Evolutionary conservation across 805 yeast species (phyloP).

Genomic region (Maudiozyma serrabonitensis): DNA sequence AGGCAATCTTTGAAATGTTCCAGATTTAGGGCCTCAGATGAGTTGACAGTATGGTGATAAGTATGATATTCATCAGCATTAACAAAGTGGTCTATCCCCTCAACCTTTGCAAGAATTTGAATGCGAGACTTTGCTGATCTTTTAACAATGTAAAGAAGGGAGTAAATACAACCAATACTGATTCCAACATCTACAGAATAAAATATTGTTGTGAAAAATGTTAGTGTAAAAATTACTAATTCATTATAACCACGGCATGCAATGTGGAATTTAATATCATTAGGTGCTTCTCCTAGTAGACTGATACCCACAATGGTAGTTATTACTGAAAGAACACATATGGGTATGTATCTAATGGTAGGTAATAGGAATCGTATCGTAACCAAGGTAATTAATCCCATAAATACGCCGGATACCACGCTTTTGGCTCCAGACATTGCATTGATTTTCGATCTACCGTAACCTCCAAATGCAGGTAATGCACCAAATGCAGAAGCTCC

Average conservation of each 20-base stretch:
- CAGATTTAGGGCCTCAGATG: constrained; percentile 12
- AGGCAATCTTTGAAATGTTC: constrained; percentile 60
- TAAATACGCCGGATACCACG: constrained; percentile 70
- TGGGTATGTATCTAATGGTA: constrained; percentile 63
- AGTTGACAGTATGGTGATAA: constrained; percentile 15
- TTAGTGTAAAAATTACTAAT: constrained; percentile 54
- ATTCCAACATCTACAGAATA: constrained; percentile 86
- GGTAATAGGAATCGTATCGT: constrained; percentile 53
- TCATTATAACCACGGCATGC: constrained; percentile 70
- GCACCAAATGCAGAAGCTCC: constrained; percentile 52
- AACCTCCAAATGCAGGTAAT: constrained; percentile 91
- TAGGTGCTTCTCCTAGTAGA: constrained; percentile 76
- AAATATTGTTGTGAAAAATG: constrained; percentile 52
- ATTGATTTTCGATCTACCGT: constrained; percentile 86
- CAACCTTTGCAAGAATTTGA: constrained; percentile 66
- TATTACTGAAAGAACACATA: constrained; percentile 69
- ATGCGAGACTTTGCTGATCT: constrained; percentile 77
- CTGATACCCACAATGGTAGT: constrained; percentile 71
- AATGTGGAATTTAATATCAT: constrained; percentile 65
- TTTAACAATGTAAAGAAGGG: constrained; percentile 66
- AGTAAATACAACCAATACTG: constrained; percentile 74
- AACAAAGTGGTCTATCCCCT: constrained; percentile 50
- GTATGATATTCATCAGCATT: constrained; percentile 59
- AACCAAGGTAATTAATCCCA: constrained; percentile 66
- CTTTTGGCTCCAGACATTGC: constrained; percentile 82